A percentile compares a stretch with the other conserved stretches of the same genome.
Evolutionary conservation across 257 asterid species (phyloP).

Genomic region (Solanum pimpinellifolium): DNA sequence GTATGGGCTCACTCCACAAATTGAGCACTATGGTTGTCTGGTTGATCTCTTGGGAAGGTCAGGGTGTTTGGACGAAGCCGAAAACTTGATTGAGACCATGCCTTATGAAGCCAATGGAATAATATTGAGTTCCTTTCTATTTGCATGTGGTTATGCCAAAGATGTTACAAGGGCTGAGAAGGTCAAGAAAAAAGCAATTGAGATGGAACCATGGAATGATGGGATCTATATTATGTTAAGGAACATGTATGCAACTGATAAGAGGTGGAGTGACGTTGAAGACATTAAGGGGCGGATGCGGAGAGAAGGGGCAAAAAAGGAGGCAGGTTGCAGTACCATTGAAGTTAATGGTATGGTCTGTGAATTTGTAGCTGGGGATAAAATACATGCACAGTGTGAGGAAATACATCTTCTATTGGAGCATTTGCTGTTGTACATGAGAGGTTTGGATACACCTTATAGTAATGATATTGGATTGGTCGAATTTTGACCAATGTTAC

Average conservation of each 20-base stretch:
- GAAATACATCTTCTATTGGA: conserved; percentile 27
- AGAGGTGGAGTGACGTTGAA: conserved; percentile 82
- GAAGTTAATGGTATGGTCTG: conserved; percentile 46
- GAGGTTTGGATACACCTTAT: conserved; percentile 16
- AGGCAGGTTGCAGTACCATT: conserved; percentile 66
- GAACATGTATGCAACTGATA: conserved; percentile 80
- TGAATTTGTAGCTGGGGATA: conserved; percentile 70
- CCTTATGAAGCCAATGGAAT: conserved; percentile 87
- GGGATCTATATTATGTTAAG: conserved; percentile 78
- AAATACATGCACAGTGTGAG: conserved; percentile 30
- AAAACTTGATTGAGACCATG: conserved; percentile 57
- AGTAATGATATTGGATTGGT: conserved; percentile 10
- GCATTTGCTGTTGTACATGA: conserved; percentile 54
- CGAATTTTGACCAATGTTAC: background rate
- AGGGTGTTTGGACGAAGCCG: conserved; percentile 80
- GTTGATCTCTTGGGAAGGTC: conserved; percentile 84
- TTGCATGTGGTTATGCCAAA: conserved; percentile 74
- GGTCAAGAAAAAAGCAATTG: conserved; percentile 46
- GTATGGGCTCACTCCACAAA: conserved; percentile 32
- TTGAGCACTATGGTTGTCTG: conserved; percentile 84
- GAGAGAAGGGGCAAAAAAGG: conserved; percentile 71
- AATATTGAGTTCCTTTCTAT: conserved; percentile 71
- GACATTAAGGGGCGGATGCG: conserved; percentile 54
- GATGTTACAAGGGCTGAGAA: conserved; percentile 74
- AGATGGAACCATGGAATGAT: conserved; percentile 67